A percentile compares a stretch with the other conserved stretches of the same genome.
These are phyloP conservation scores for Elsinoe batatas DNA, from an alignment of 2,329 filamentous ascomycete genomes.

Conservation along the genomic window DNA sequence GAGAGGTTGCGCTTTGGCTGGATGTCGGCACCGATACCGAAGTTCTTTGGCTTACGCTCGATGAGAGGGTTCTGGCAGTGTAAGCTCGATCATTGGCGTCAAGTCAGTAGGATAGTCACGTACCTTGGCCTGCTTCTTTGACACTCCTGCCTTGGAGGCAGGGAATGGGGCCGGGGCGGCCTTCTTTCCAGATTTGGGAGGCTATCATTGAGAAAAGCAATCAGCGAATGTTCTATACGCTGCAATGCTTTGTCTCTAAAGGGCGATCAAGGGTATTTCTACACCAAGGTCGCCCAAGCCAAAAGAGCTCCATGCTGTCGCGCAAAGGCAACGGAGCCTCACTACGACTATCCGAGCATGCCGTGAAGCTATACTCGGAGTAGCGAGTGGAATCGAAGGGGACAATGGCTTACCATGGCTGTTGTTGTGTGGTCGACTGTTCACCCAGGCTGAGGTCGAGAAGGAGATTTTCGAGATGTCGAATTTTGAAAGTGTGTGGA, in stretches of 20 bases:
- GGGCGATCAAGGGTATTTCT: constrained; percentile 52
- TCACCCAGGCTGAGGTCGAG: constrained; percentile 7
- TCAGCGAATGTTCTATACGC: constrained; percentile 77
- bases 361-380: not conserved
- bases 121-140: constrained; percentile 96
- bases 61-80: constrained; percentile 82
- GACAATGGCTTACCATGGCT: constrained; percentile 11
- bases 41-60: constrained; percentile 97
- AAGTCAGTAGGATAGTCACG: constrained; percentile 31
- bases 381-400: constrained; percentile 3
- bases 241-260: constrained; percentile 82
- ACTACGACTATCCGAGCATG: not conserved
- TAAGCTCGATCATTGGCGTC: constrained; percentile 7
- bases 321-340: constrained; percentile 5
- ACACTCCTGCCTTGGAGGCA: constrained; percentile 72
- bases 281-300: constrained; percentile 47
- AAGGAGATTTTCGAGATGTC: constrained; percentile 9
- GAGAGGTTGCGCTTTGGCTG: constrained; percentile 92
- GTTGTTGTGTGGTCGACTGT: constrained; percentile 12
- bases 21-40: constrained; percentile 96
- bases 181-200: constrained; percentile 97
- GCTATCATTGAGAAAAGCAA: constrained; percentile 99
- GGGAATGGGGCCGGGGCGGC: constrained; percentile 94
- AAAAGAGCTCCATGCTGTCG: constrained; percentile 15
- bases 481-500: constrained; percentile 9